Base-by-base conservation (phyloP, 176 grass and related monocot species). In the Hordeum vulgare region DNA sequence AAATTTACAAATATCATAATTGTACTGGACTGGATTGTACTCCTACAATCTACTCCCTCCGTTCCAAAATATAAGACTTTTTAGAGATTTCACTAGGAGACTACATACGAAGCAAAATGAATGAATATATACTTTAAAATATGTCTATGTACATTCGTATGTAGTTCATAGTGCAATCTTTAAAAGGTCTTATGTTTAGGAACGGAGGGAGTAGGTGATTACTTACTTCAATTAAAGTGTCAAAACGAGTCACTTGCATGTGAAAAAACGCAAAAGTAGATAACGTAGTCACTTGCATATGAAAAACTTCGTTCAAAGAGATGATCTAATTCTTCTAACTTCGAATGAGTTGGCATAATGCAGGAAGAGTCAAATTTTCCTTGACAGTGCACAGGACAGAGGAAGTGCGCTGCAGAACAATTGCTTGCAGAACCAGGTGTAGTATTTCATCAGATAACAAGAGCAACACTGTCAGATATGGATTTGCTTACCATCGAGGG, bases 401-500 rank as follows among this genome's bases (percentile, higher is more conserved):
- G 34, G 51, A 10, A 21, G 18, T 54, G 51, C 27, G 3, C 51
- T 76, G 51, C 51, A 24, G 6, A 75, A 14, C 29, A 4, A 35
- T 35, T 56, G 73, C 65, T 75, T 75, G 17, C 18, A 35, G 20
- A 76, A 76, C 4, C 31, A 37, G 51, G n/a, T 76, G 51, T 12
- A 13, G 2, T 76, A 76, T 76, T 76, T 14, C 42, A 45, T 45
- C 11, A 76, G 49, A 51, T 8, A 74, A 11, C 71, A 51, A 31
- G 20, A 74, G 33, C 18, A 23, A 0, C 31, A 23, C 6, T 88
- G 77, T 34, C 64, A 67, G 69, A 9, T 5, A 41, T 21, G 81
- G 78, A 91, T 83, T 69, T 40, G 35, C 66, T 70, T 70, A 24
- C 66, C 35, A 40, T 70, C 11, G 66, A 70, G 12, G 83, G 89